Evolutionary conservation across 2,329 filamentous ascomycete genomes (phyloP), one percentile per base, ranked within the genome.

Genomic region (Teratosphaeria gauchensis): DNA sequence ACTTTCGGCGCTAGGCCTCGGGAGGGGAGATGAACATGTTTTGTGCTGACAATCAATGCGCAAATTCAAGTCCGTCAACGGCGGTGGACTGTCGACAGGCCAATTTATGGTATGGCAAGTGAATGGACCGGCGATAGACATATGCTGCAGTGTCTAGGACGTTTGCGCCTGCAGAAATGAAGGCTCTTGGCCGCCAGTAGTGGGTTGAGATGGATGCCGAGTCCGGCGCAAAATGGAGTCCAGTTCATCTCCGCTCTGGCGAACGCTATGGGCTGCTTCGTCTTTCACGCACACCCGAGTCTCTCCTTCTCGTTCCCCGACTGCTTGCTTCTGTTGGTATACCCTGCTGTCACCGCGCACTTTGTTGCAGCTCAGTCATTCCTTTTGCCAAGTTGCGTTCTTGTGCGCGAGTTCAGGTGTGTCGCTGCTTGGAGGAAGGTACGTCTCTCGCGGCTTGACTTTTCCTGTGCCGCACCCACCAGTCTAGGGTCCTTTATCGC

Each of bases 281-380:
- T 48, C 42, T 21, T n/a, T 48, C 42, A 48, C 42, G 42, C 42
- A 48, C 52, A 46, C 31, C 56, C 55, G 31, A 61, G 56, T 61
- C 59, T 38, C 54, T 58, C 56, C 51, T 56, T 61, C 51, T 56
- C 56, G 42, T 48, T 19, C 9, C 42, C 42, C 42, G 16, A 48
- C 42, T 48, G 42, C 42, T 19, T 48, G 42, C 16, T 48, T 24
- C 42, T 48, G 42, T 48, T 11, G 42, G 9, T 11, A 5, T 48
- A 48, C n/a, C n/a, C n/a, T 48, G 16, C 28, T 51, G 8, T 51
- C 32, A 51, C 48, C 55, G 46, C 19, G 24, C 24, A 24, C 21
- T 38, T n/a, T 48, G 42, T 48, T 48, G 31, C 31, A 24, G 54
- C 32, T n/a, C 42, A 35, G 58, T 59, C 58, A 51, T 59, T 59